A percentile compares a stretch with the other conserved stretches of the same genome.
These are phyloP conservation scores for Blastobotrys terrestris DNA, from an alignment of 805 yeast genomes.

Conservation along the genomic window DNA sequence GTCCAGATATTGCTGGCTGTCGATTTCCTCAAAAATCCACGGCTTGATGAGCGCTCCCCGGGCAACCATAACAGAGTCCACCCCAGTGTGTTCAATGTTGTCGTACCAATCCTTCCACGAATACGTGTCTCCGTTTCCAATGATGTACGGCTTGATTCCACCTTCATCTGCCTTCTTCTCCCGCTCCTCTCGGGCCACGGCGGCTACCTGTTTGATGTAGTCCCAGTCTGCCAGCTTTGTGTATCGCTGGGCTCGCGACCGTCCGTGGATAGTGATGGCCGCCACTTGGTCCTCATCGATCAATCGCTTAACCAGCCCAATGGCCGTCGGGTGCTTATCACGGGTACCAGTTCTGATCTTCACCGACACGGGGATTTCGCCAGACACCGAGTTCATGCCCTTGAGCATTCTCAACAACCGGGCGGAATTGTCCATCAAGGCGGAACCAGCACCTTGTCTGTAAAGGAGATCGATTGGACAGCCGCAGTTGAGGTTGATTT, in stretches of 20 bases:
- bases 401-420: conserved; percentile 69
- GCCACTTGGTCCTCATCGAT: conserved; percentile 77
- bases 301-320: conserved; percentile 60
- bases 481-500: conserved; percentile 89
- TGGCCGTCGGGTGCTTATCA: conserved; percentile 86
- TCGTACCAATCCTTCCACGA: conserved; percentile 83
- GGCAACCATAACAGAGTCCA: conserved; percentile 95
- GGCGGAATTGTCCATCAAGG: conserved; percentile 83
- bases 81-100: conserved; percentile 56
- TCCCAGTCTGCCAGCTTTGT: conserved; percentile 91
- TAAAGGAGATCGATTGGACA: conserved; percentile 96
- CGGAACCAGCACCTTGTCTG: conserved; percentile 94
- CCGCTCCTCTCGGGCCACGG: conserved; percentile 51
- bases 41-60: conserved; percentile 97
- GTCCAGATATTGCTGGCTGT: conserved; percentile 81
- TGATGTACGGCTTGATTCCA: conserved; percentile 60
- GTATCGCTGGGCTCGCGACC: conserved; percentile 94
- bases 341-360: conserved; percentile 89
- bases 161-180: conserved; percentile 40
- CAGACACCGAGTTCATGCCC: conserved; percentile 83
- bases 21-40: conserved; percentile 96
- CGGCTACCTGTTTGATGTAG: conserved; percentile 70
- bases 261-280: conserved; percentile 90
- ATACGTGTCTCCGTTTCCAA: conserved; percentile 93
- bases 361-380: conserved; percentile 87